phyloP scores from a whole-genome alignment of 148 eudicot genomes.

The Silene latifolia region DNA sequence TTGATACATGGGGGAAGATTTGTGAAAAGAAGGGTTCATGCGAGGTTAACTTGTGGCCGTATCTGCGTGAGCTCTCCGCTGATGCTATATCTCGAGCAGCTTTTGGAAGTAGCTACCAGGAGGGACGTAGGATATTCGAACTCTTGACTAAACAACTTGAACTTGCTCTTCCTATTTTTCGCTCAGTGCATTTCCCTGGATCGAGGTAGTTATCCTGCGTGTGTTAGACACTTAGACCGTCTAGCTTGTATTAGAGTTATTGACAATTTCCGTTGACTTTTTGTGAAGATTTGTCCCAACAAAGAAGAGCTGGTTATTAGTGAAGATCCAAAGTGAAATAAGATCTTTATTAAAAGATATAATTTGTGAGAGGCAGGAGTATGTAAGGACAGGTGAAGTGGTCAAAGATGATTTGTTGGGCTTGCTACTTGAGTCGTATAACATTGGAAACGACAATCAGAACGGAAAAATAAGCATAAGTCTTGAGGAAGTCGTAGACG shows the following conservation, averaged over 20 bases:
- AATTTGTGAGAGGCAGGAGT: conserved; percentile 16
- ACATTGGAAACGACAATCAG: not conserved
- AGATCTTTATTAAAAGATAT: conserved; percentile 5
- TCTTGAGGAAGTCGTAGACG: conserved; percentile 24
- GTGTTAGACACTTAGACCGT: conserved; percentile 18
- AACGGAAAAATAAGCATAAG: conserved; percentile 18
- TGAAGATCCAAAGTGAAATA: conserved; percentile 1
- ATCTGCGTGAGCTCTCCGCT: conserved; percentile 22
- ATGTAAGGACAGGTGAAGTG: not conserved
- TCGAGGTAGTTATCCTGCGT: conserved; percentile 24
- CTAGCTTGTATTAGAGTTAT: no score
- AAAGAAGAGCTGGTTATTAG: conserved; percentile 14
- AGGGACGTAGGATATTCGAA: conserved; percentile 26
- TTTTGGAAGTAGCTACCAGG: conserved; percentile 37
- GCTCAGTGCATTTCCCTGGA: conserved; percentile 29
- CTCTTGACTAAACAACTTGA: conserved; percentile 27
- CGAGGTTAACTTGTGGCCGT: conserved; percentile 34
- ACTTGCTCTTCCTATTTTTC: conserved; percentile 5
- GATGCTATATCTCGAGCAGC: conserved; percentile 38
- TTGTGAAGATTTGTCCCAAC: conserved; percentile 20
- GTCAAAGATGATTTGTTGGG: conserved; percentile 19
- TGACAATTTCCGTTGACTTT: no score
- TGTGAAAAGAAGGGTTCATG: conserved; percentile 12
- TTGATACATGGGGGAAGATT: conserved; percentile 28
- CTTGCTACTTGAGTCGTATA: conserved; percentile 21